Percentiles rank a stretch among this genome's conserved stretches.
phyloP scores from a whole-genome alignment of 1,284 basidiomycete species.

The Papiliotrema flavescens region DNA sequence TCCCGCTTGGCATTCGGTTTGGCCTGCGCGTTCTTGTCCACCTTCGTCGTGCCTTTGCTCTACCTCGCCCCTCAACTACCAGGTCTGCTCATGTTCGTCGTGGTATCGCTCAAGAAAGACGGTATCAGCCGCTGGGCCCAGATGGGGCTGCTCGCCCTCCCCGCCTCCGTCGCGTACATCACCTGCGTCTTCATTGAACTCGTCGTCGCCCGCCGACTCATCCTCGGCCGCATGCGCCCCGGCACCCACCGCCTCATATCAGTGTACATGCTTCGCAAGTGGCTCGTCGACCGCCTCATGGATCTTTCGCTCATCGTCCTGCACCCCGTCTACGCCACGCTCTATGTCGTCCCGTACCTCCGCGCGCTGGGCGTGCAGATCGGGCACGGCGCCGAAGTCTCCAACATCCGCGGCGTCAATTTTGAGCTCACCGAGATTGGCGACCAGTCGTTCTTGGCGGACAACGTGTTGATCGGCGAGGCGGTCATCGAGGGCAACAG shows the following conservation, averaged over 20 bases:
- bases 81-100: neutral
- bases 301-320: slow-evolving; percentile 1
- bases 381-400: slow-evolving; percentile 2
- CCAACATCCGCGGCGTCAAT: neutral
- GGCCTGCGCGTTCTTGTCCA: neutral
- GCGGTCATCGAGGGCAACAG: neutral
- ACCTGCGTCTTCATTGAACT: slow-evolving; percentile 3
- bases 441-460: slow-evolving; percentile 2
- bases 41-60: slow-evolving; percentile 1
- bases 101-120: neutral
- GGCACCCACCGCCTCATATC: neutral
- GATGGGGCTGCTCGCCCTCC: neutral
- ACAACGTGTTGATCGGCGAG: slow-evolving; percentile 2
- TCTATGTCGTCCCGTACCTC: slow-evolving; percentile 3
- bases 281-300: slow-evolving; percentile 4
- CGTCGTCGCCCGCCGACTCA: neutral
- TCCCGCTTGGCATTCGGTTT: neutral
- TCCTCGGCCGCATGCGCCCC: neutral
- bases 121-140: neutral
- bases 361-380: slow-evolving; percentile 1
- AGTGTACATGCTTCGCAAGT: neutral
- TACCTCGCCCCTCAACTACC: slow-evolving; percentile 2
- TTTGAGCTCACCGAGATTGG: slow-evolving; percentile 4
- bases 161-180: slow-evolving; percentile 1
- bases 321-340: slow-evolving; percentile 3